Evolutionary conservation across 108 stramenopile genomes (phyloP), one percentile per base, ranked within the genome.

Genomic region (Cyclostephanos tholiformis): DNA sequence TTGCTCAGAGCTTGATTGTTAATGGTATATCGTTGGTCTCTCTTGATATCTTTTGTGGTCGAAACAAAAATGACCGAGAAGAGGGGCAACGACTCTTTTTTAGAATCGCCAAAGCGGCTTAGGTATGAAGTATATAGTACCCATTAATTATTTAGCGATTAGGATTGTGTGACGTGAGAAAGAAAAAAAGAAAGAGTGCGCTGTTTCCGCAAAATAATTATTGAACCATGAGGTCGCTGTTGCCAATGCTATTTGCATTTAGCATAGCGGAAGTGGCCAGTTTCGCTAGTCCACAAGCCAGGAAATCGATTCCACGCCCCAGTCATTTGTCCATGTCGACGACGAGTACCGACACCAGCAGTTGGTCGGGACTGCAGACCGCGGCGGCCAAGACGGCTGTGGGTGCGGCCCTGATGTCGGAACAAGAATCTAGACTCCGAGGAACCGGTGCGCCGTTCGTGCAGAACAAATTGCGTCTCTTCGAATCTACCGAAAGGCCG

Each of bases 401-500:
- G 5, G 93, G 93, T 29, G 77, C 82, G 27, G 90, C 93, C 20
- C 59, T 94, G 58, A 76, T 84, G 25, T 30, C 75, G 30, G 89
- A 94, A 74, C 68, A 72, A 14, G 72, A 80, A 62, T 63, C 86
- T 22, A 83, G 93, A 23, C 35, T 61, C 6, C 26, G 64, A 46
- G 93, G 93, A 26, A 77, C 79, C 4, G 90, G 89, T 66, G 82
- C 90, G 2, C 82, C 84, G 13, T 75, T 81, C 76, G 90, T 91
- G 20, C 89, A 94, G 57, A 91, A 90, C 72, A 90, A 76, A 17
- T 63, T 91, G 36, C 86, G 93, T 6, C 59, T 80, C 23, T 94
- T 94, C 77, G 82, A 55, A 49, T 73, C 72, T 17, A 36, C 69
- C 7, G 71, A 75, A 60, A 58, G 66, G 20, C 90, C 93, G 36